Evolutionary conservation across 257 asterid species (phyloP), one percentile per base, ranked within the genome.

Genomic region (Nyctanthes arbortristis): DNA sequence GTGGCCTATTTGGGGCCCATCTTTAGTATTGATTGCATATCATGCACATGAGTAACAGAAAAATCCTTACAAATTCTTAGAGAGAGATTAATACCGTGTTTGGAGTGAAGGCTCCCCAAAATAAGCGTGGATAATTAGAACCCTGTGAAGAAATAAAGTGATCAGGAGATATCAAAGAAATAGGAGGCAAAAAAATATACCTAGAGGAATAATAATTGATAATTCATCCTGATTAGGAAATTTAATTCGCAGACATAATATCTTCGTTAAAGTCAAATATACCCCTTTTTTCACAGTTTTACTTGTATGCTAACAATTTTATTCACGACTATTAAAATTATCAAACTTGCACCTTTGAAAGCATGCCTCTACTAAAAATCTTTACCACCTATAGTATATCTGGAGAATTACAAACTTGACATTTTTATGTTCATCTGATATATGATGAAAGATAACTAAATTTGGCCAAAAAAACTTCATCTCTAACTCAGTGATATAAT

Each of bases 51-150:
- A 60, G 36, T n/a, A n/a, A n/a, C n/a, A 47, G 39, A 35, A 61
- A 40, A 34, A 40, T 33, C 25, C 18, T 67, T 52, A 54, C 39
- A 34, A 66, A 31, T 9, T 58, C 68, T 56, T 66, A 62, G 52
- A 22, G 22, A 55, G 45, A 69, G 68, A 72, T 40, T n/a, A 6
- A 45, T 85, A 92, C 97, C 92, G 80, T 87, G 75, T 85, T 78
- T 36, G 90, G 91, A 66, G 90, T 63, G 75, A 90, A 92, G 80
- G 88, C 97, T 69, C 96, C 98, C 87, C 87, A 88, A 82, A 33
- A 90, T 7, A 88, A 79, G 52, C 95, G 87, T 67, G 96, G 97
- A 70, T 64, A 65, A 65, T 92, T 88, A 32, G 98, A 92, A 64
- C 91, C 92, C 98, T 89, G 82, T 61, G 64, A 65, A 72, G 25